Conservation (phyloP, 2,329 filamentous ascomycete species). For the Chaetothyriales sp. region DNA sequence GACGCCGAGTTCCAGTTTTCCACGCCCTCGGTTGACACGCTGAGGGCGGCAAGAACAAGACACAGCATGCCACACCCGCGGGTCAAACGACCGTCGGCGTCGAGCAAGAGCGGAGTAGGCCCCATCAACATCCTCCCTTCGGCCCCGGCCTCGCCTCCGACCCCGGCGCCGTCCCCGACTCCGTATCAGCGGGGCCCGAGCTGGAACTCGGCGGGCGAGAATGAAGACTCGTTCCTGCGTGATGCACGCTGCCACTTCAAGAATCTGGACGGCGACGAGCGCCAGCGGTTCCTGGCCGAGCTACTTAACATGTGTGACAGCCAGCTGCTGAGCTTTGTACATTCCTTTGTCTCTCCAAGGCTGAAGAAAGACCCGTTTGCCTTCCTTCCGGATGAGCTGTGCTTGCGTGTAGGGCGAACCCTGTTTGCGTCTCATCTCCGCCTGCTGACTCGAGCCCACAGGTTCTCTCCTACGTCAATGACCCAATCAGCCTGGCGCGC, state of each 20-base stretch:
- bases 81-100: slow-evolving; percentile 15
- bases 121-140: slow-evolving; percentile 48
- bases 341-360: slow-evolving; percentile 85
- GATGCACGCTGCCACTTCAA: slow-evolving; percentile 70
- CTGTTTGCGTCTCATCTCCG: background rate
- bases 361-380: slow-evolving; percentile 95
- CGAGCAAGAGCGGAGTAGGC: slow-evolving; percentile 34
- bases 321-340: slow-evolving; percentile 87
- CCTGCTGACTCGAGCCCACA: slow-evolving; percentile 27
- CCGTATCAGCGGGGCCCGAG: slow-evolving; percentile 46
- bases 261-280: slow-evolving; percentile 59
- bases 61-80: slow-evolving; percentile 20
- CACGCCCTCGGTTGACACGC: slow-evolving; percentile 20
- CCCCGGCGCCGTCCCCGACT: slow-evolving; percentile 53
- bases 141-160: slow-evolving; percentile 51
- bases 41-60: slow-evolving; percentile 22
- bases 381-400: slow-evolving; percentile 81
- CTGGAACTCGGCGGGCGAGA: slow-evolving; percentile 39
- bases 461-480: slow-evolving; percentile 94
- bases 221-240: slow-evolving; percentile 70
- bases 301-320: slow-evolving; percentile 89
- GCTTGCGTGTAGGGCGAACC: slow-evolving; percentile 54
- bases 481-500: slow-evolving; percentile 82
- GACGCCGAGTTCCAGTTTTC: slow-evolving; percentile 23
- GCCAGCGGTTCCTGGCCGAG: slow-evolving; percentile 71